A percentile compares a stretch with the other conserved stretches of the same genome.
Evolutionary conservation across 768 basidiomycete genomes (phyloP).

Genomic region (Pholiota conissans): DNA sequence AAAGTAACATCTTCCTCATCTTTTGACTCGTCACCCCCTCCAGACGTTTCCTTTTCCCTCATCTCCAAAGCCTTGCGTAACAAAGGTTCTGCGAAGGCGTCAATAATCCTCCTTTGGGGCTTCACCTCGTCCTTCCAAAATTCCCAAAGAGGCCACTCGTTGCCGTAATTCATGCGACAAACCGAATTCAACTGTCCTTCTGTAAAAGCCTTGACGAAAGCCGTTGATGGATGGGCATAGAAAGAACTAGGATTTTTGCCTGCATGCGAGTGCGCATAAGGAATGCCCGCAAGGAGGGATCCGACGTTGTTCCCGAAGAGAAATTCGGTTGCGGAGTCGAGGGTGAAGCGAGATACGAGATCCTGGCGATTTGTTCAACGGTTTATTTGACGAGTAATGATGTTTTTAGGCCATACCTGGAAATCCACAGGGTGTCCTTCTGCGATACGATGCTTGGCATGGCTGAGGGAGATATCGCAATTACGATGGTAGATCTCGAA

Average conservation of each 20-base stretch:
- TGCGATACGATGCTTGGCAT: conserved; percentile 42
- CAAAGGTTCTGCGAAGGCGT: conserved; percentile 51
- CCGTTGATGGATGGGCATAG: conserved; percentile 35
- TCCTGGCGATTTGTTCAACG: conserved; percentile 47
- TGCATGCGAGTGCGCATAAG: conserved; percentile 42
- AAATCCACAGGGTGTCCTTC: conserved; percentile 55
- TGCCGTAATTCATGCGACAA: conserved; percentile 37
- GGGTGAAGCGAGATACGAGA: conserved; percentile 52
- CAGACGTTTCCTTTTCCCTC: conserved; percentile 30
- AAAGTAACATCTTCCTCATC: conserved; percentile 39
- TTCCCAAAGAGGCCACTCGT: conserved; percentile 40
- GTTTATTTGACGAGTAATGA: background rate
- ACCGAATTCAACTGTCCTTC: conserved; percentile 39
- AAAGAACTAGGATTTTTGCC: conserved; percentile 24
- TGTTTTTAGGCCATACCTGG: conserved; percentile 37
- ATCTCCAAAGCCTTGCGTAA: conserved; percentile 42
- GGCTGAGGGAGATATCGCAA: conserved; percentile 42
- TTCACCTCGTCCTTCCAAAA: conserved; percentile 48
- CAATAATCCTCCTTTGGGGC: conserved; percentile 42
- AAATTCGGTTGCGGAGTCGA: conserved; percentile 65
- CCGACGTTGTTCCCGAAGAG: conserved; percentile 55
- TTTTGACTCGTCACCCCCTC: conserved; percentile 27
- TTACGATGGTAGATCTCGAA: conserved; percentile 63
- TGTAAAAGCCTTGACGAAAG: conserved; percentile 51
- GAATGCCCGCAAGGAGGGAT: conserved; percentile 48